Base-by-base conservation (phyloP, 192 early-diverging fungal genomes). In the Lunasporangiospora selenospora region DNA sequence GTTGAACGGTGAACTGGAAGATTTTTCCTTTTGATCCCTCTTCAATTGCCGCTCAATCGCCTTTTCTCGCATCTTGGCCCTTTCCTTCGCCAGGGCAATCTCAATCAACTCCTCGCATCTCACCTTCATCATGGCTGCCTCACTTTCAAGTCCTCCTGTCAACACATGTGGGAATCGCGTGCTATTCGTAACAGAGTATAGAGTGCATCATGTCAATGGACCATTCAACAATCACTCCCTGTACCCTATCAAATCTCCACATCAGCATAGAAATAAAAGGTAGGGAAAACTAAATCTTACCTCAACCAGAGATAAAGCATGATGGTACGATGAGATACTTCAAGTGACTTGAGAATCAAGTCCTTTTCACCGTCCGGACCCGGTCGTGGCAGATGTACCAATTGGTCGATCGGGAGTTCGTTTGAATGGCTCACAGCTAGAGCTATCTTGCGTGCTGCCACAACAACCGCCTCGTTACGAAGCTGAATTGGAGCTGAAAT, bases 261-360 rank as follows among this genome's bases (percentile, higher is more conserved):
- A n/a, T n/a, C n/a, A n/a, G n/a, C n/a, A n/a, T n/a, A n/a, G n/a
- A n/a, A n/a, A n/a, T n/a, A n/a, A n/a, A n/a, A n/a, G n/a, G n/a
- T n/a, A n/a, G n/a, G n/a, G n/a, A n/a, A n/a, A n/a, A n/a, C n/a
- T n/a, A n/a, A n/a, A n/a, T 23, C 38, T 39, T 87, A 88, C 79
- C 82, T 75, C 58, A 98, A 77, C 97, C 97, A 98, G 54, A 95
- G 80, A 58, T 96, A 98, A 21, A 94, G 48, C 62, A 92, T 91
- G 24, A 96, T 87, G 1, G 79, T 58, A 41, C 88, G 83, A 73
- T 98, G 97, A 47, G 65, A 58, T n/a, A 60, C 75, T 76, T 98
- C 97, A 3, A 97, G 61, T 0, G 62, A 45, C 12, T 60, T 33
- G 19, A 89, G 76, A 12, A 49, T 53, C 18, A 71, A 34, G 3